These are phyloP conservation scores for Teunomyces lycoperdinae DNA, from an alignment of 805 yeast genomes.

Conservation along the genomic window DNA sequence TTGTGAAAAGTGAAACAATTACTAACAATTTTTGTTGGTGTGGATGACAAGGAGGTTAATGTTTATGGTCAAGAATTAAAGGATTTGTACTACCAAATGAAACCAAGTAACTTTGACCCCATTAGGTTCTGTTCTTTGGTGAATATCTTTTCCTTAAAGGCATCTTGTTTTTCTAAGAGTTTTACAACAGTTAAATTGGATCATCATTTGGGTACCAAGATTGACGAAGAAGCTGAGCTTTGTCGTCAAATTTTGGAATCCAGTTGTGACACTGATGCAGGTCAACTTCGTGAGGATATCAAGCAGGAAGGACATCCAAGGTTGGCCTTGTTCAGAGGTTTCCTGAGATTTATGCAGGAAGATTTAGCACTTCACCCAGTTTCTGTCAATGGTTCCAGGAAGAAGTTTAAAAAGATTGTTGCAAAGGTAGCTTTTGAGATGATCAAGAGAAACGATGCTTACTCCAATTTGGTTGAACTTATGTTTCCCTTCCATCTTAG, in stretches of 20 bases:
- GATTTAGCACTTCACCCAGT: slow-evolving; percentile 46
- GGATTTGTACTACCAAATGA: slow-evolving; percentile 36
- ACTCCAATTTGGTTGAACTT: slow-evolving; percentile 59
- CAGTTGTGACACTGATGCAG: slow-evolving; percentile 39
- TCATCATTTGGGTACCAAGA: slow-evolving; percentile 32
- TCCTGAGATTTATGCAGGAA: slow-evolving; percentile 57
- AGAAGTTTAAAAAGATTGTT: slow-evolving; percentile 48
- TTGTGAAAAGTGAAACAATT: neutral
- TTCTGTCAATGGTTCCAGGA: slow-evolving; percentile 39
- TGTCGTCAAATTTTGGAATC: slow-evolving; percentile 35
- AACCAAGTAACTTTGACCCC: slow-evolving; percentile 25
- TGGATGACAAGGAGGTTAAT: slow-evolving; percentile 54
- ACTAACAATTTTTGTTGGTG: slow-evolving; percentile 40
- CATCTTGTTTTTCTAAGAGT: slow-evolving; percentile 11
- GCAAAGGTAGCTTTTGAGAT: slow-evolving; percentile 59
- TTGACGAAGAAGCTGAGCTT: slow-evolving; percentile 31
- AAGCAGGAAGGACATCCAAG: slow-evolving; percentile 47
- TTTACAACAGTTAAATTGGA: slow-evolving; percentile 21
- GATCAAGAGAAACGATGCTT: slow-evolving; percentile 64
- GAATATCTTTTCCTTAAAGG: slow-evolving; percentile 29
- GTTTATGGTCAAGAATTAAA: slow-evolving; percentile 44
- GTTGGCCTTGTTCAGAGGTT: slow-evolving; percentile 52
- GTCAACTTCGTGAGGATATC: slow-evolving; percentile 32
- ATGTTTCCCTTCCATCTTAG: slow-evolving; percentile 59
- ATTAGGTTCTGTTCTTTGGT: slow-evolving; percentile 34